Conservation (phyloP, 495 filamentous ascomycete genomes). For the Elasticomyces elasticus region DNA sequence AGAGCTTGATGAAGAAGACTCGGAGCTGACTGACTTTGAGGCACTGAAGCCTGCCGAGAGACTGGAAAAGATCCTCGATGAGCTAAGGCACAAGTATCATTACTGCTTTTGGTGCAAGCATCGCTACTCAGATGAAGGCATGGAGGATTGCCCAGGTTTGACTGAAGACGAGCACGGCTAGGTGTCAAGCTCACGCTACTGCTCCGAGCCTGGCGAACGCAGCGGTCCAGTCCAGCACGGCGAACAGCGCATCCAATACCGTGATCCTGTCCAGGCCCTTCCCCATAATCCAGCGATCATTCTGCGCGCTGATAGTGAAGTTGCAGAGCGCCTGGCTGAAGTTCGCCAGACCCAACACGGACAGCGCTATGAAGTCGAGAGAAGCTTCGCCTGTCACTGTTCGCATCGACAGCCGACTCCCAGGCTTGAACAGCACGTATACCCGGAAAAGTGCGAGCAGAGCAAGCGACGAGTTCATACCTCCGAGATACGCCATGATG, state of each 20-base stretch:
- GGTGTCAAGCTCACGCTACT: neutral
- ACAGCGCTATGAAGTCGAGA: neutral
- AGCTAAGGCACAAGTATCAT: conserved; percentile 56
- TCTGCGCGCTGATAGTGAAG: too few relatives aligned
- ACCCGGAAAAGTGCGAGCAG: neutral
- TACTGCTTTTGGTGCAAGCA: conserved; percentile 99
- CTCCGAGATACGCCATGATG: neutral
- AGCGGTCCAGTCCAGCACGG: neutral
- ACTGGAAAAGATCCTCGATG: conserved; percentile 51
- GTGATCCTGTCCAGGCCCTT: neutral
- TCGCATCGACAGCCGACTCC: neutral
- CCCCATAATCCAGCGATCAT: neutral
- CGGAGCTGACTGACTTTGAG: conserved; percentile 77
- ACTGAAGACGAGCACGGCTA: conserved; percentile 90
- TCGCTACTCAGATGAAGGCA: conserved; percentile 53
- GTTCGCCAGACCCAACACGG: neutral
- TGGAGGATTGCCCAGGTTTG: conserved; percentile 84
- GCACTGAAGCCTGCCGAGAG: conserved; percentile 52
- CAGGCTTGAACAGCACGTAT: neutral
- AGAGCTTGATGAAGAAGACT: conserved; percentile 73
- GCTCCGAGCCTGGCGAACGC: neutral
- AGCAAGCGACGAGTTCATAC: neutral
- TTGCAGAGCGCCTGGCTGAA: neutral
- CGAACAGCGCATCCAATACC: neutral
- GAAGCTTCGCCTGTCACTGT: neutral